Conservation (phyloP, 148 eudicot genomes). For the Rhododendron henanense region DNA sequence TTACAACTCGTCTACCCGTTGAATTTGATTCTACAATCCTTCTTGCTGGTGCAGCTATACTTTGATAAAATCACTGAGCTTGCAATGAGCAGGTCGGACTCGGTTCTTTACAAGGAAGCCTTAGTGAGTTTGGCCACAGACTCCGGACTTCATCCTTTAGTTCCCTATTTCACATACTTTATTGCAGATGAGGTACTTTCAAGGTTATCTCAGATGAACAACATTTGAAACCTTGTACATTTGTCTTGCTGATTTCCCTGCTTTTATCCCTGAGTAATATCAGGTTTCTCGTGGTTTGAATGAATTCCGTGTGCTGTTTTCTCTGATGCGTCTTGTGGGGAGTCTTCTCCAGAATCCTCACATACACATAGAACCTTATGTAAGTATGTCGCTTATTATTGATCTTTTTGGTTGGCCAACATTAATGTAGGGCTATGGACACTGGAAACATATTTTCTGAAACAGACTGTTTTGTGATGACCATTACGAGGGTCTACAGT, state of each 20-base stretch:
- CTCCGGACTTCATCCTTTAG: constrained; percentile 73
- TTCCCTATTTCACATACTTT: constrained; percentile 70
- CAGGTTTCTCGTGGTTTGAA: constrained; percentile 76
- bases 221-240: not conserved
- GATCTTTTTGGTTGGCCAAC: not conserved
- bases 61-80: constrained; percentile 70
- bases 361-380: constrained; percentile 73
- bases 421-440: not conserved
- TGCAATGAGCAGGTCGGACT: constrained; percentile 49
- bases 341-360: constrained; percentile 75
- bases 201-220: not conserved
- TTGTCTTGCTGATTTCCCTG: not conserved
- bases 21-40: not conserved
- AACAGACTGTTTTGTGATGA: not conserved
- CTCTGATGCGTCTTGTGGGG: constrained; percentile 68
- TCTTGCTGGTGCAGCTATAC: constrained; percentile 47
- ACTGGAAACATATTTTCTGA: not conserved
- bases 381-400: constrained; percentile 27
- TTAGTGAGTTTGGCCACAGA: constrained; percentile 75
- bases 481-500: not conserved
- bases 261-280: not conserved
- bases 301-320: constrained; percentile 58
- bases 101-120: constrained; percentile 64
- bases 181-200: constrained; percentile 62
- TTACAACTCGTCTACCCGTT: not conserved